A percentile compares a stretch with the other conserved stretches of the same genome.
These are phyloP conservation scores for Geranium rotundifolium DNA, from an alignment of 345 rosid genomes.

Conservation along the genomic window DNA sequence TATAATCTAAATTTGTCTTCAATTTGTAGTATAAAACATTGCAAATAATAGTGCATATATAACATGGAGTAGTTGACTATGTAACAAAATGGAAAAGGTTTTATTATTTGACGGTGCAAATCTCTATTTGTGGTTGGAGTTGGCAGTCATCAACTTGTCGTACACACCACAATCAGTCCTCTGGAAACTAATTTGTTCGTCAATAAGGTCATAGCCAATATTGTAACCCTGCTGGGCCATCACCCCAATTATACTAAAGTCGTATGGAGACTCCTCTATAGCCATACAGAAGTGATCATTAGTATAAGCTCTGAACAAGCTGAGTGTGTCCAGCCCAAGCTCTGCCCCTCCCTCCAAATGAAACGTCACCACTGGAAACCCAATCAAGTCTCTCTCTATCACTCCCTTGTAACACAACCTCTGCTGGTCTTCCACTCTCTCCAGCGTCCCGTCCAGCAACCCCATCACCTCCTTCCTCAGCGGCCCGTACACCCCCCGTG, in stretches of 20 bases:
- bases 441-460: not conserved
- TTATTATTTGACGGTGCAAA: too few species aligned
- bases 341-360: conserved; percentile 33
- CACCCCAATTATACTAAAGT: conserved; percentile 22
- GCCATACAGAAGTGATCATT: conserved; percentile 30
- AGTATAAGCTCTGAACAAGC: conserved; percentile 26
- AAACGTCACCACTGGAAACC: conserved; percentile 32
- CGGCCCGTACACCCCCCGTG: not conserved
- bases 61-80: too few species aligned
- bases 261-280: conserved; percentile 9
- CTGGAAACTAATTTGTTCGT: conserved; percentile 17
- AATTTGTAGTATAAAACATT: too few species aligned
- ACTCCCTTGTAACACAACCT: conserved; percentile 26
- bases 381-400: conserved; percentile 16
- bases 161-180: conserved; percentile 34
- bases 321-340: conserved; percentile 24
- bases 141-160: too few species aligned
- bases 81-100: too few species aligned
- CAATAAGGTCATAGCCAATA: conserved; percentile 24
- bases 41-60: too few species aligned
- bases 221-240: conserved; percentile 39
- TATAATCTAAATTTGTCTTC: too few species aligned
- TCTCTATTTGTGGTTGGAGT: too few species aligned
- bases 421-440: not conserved
- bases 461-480: conserved; percentile 3